These are phyloP conservation scores for Arthrobotrys conoides DNA, from an alignment of 2,329 filamentous ascomycete genomes.

Conservation along the genomic window DNA sequence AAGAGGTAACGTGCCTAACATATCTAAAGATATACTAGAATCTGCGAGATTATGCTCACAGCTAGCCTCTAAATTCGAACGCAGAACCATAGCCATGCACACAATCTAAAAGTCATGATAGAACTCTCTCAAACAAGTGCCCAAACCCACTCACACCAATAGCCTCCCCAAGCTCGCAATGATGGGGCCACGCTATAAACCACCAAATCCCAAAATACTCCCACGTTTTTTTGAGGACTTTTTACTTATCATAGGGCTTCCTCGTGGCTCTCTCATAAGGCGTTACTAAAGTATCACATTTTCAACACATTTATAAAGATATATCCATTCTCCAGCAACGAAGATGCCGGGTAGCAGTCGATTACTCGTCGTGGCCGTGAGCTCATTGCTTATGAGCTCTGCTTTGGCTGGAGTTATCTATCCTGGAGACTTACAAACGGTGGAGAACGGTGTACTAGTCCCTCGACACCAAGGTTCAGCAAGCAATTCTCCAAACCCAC, in stretches of 20 bases:
- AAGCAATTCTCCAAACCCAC: background rate
- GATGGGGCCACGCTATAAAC: constrained; percentile 9
- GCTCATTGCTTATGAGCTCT: constrained; percentile 39
- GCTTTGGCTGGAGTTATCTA: constrained; percentile 15
- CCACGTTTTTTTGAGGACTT: constrained; percentile 16
- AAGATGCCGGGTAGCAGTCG: constrained; percentile 29
- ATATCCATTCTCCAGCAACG: background rate
- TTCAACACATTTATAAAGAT: background rate
- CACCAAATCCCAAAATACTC: background rate
- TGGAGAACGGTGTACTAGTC: background rate
- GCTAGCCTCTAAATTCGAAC: background rate
- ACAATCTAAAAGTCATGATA: background rate
- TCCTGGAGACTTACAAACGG: background rate
- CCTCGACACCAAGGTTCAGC: background rate
- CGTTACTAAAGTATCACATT: constrained; percentile 18
- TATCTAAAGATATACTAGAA: too few relatives aligned
- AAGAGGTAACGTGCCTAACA: too few relatives aligned
- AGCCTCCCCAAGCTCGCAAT: background rate
- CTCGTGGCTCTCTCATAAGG: background rate
- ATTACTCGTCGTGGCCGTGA: constrained; percentile 28
- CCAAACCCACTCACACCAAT: constrained; percentile 11
- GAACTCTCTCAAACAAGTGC: constrained; percentile 33
- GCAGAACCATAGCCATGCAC: background rate
- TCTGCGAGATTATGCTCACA: constrained; percentile 29
- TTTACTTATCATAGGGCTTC: background rate